Base-by-base conservation (phyloP, 164 flowering plant genomes). In the Chloranthus sessilifolius region DNA sequence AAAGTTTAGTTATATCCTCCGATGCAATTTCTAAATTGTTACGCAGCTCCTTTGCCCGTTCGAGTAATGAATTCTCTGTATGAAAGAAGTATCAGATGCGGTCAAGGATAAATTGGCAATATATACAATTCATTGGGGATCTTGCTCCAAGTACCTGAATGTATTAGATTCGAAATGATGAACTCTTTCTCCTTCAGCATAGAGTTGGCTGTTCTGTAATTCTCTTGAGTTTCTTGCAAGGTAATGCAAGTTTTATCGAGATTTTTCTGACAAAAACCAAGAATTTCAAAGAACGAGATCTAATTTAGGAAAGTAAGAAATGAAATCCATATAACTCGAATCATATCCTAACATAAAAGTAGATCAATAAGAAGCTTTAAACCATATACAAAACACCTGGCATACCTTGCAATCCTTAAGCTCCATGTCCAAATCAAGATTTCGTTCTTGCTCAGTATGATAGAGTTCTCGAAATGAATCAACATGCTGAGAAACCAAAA, bases 381-480 rank as follows among this genome's bases (percentile, higher is more conserved):
- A 30, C n/a, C 12, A 47, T 24, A 56, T 37, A 7, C 26, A 11
- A n/a, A 8, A 31, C 24, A 1, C 41, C 17, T 33, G 26, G 17
- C 45, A 20, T 68, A 89, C 97, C 85, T 76, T 79, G 73, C 88
- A 88, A 22, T 78, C 77, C 50, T 71, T 73, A 48, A 88, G 85
- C 56, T 80, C 81, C 42, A 61, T 59, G 73, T 88, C 68, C 42
- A 76, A 3, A 24, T 78, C 73, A 57, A 77, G 57, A 49, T 72
- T 83, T 47, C 61, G 63, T 47, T 82, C 85, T 72, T 82, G 82
- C 62, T 82, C 95, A 46, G 65, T 43, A 28, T 67, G 59, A 67
- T 84, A 82, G 22, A 81, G 72, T 49, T 85, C 87, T 35, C 60
- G 80, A 50, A 62, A 77, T 43, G 57, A 65, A 5, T 71, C 78